Evolutionary conservation across 2,329 filamentous ascomycete species (phyloP).

Genomic region (Penicillium verrucosum): DNA sequence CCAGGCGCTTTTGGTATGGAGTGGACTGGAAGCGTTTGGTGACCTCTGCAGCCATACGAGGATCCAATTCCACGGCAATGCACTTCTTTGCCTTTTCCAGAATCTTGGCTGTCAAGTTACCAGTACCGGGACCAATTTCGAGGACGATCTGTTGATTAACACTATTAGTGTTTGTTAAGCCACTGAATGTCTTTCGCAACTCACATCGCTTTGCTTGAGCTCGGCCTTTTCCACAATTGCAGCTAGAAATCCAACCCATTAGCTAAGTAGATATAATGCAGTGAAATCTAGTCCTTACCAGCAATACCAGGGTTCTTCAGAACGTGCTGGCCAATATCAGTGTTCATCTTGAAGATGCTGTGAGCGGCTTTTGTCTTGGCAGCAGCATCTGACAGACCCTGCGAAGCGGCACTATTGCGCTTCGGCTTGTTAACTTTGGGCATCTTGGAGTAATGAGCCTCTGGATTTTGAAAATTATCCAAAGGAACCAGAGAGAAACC

Average conservation of each 20-base stretch:
- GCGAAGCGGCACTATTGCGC: conserved; percentile 48
- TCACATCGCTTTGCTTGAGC: conserved; percentile 77
- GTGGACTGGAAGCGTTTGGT: conserved; percentile 91
- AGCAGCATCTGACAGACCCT: conserved; percentile 39
- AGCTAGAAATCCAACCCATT: not conserved
- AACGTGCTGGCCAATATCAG: conserved; percentile 83
- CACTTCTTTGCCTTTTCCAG: conserved; percentile 80
- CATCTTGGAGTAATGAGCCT: conserved; percentile 40
- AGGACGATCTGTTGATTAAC: conserved; percentile 62
- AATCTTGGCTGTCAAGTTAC: conserved; percentile 85
- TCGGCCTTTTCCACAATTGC: conserved; percentile 78
- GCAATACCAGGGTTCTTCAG: conserved; percentile 87
- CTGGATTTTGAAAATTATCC: not conserved
- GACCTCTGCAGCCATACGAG: conserved; percentile 92
- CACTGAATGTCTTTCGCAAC: conserved; percentile 12
- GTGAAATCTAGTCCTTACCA: conserved; percentile 44
- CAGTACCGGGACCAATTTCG: conserved; percentile 87
- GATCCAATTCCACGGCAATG: conserved; percentile 88
- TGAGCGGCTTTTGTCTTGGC: conserved; percentile 57
- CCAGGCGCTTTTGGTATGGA: conserved; percentile 76
- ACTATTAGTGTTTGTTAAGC: conserved; percentile 1
- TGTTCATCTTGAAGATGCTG: conserved; percentile 97
- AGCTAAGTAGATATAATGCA: not conserved
- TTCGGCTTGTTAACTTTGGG: conserved; percentile 54
- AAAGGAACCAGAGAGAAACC: conserved; percentile 1